Evolutionary conservation across 129 eudicot genomes (phyloP).

Genomic region (Centrapalus pauciflorus): DNA sequence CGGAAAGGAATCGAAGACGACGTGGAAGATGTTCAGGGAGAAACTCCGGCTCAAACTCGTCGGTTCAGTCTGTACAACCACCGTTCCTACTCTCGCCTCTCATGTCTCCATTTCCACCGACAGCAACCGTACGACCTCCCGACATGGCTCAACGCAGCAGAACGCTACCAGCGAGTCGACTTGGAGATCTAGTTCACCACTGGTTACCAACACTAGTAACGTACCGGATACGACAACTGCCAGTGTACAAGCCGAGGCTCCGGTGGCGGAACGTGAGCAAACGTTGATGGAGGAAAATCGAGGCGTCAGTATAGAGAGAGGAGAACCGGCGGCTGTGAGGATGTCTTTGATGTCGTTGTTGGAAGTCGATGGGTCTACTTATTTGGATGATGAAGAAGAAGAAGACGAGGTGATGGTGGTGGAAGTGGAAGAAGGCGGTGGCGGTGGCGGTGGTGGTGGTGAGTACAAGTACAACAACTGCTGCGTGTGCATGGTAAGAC

Average conservation of each 20-base stretch:
- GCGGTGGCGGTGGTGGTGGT: conserved; percentile 24
- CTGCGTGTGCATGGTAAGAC: conserved; percentile 91
- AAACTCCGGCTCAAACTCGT: conserved; percentile 48
- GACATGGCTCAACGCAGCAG: not conserved
- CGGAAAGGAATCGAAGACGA: conserved; percentile 30
- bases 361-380: conserved; percentile 61
- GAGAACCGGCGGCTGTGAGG: conserved; percentile 38
- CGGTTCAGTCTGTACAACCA: conserved; percentile 41
- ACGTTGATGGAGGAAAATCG: conserved; percentile 3
- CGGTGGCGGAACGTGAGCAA: conserved; percentile 19
- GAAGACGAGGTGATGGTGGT: conserved; percentile 34
- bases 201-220: not conserved
- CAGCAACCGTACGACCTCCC: conserved; percentile 5
- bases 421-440: conserved; percentile 24
- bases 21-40: conserved; percentile 50
- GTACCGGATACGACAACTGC: conserved; percentile 4
- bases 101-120: conserved; percentile 32
- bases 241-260: not conserved
- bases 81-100: conserved; percentile 37
- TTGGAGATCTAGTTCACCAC: conserved; percentile 11
- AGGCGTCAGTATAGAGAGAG: conserved; percentile 21
- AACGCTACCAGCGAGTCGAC: not conserved
- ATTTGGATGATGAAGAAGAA: conserved; percentile 33
- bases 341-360: conserved; percentile 80
- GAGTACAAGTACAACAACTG: conserved; percentile 43